A percentile compares a stretch with the other conserved stretches of the same genome.
phyloP scores from a whole-genome alignment of 805 yeast genomes.

The Candida rishiriensis region DNA sequence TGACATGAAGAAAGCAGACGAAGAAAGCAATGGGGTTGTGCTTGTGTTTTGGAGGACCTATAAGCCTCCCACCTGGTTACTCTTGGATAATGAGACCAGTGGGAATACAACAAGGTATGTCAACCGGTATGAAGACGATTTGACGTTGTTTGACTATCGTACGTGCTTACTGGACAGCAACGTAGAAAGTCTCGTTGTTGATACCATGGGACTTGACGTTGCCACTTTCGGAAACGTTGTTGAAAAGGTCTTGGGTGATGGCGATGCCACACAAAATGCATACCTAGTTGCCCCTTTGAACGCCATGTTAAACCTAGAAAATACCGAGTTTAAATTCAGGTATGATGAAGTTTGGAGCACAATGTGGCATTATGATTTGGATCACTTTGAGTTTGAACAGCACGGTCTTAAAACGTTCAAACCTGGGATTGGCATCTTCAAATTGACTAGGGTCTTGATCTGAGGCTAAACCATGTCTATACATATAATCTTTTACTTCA shows the following conservation, averaged over 20 bases:
- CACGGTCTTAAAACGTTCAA: conserved; percentile 36
- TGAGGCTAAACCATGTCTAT: too few species aligned
- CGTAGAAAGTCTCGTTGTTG: conserved; percentile 31
- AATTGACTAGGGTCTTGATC: conserved; percentile 9
- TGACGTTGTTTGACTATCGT: conserved; percentile 12
- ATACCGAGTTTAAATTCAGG: conserved; percentile 3
- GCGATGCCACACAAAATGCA: background rate
- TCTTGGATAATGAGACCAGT: conserved; percentile 6
- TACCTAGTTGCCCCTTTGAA: conserved; percentile 28
- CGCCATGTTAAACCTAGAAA: conserved; percentile 19
- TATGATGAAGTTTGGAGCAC: conserved; percentile 31
- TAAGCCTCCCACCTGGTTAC: conserved; percentile 86
- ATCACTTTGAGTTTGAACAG: conserved; percentile 58
- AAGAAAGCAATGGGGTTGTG: conserved; percentile 25
- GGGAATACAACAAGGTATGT: conserved; percentile 3
- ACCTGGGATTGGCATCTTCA: conserved; percentile 65
- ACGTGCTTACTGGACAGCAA: background rate
- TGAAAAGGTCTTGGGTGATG: conserved; percentile 1
- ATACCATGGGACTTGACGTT: conserved; percentile 42
- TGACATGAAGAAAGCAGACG: conserved; percentile 4
- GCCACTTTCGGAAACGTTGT: conserved; percentile 17
- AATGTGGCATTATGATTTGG: conserved; percentile 60
- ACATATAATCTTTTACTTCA: too few species aligned
- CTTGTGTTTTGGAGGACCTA: conserved; percentile 93
- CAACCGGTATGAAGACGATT: conserved; percentile 22